phyloP scores from a whole-genome alignment of 106 monocot genomes.

The Dendrobium huoshanense region DNA sequence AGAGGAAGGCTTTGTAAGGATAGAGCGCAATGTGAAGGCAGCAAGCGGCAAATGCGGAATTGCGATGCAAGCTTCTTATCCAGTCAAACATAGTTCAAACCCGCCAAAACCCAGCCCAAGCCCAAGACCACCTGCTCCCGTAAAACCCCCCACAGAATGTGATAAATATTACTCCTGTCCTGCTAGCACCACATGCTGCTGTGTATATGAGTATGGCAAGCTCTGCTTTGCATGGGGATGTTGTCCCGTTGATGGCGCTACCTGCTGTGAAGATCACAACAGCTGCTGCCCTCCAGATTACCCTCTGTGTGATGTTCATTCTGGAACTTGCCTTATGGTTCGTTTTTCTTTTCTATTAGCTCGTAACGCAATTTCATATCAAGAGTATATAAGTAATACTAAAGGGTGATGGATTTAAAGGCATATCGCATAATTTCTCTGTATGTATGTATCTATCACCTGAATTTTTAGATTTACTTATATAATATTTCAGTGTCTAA shows the following conservation, averaged over 20 bases:
- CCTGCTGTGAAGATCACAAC: slow-evolving; percentile 69
- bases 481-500: too few relatives aligned
- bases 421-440: too few relatives aligned
- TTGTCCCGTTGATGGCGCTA: slow-evolving; percentile 61
- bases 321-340: slow-evolving; percentile 51
- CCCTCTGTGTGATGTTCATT: slow-evolving; percentile 50
- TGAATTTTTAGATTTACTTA: too few relatives aligned
- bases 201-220: slow-evolving; percentile 33
- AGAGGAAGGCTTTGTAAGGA: slow-evolving; percentile 51
- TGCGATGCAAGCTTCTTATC: slow-evolving; percentile 56
- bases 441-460: too few relatives aligned
- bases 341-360: not conserved
- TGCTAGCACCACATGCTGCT: slow-evolving; percentile 72
- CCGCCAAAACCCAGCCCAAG: slow-evolving; percentile 46
- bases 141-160: slow-evolving; percentile 34
- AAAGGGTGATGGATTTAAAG: too few relatives aligned
- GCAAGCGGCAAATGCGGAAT: slow-evolving; percentile 59
- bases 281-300: slow-evolving; percentile 88
- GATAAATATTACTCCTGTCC: slow-evolving; percentile 55
- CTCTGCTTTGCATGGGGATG: slow-evolving; percentile 79
- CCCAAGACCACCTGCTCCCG: slow-evolving; percentile 51
- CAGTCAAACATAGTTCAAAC: slow-evolving; percentile 41
- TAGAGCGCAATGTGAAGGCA: slow-evolving; percentile 33
- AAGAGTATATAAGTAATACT: too few relatives aligned
- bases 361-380: too few relatives aligned